These are phyloP conservation scores for Porphyridium purpureum DNA, from an alignment of 23 red algal species.

Conservation along the genomic window DNA sequence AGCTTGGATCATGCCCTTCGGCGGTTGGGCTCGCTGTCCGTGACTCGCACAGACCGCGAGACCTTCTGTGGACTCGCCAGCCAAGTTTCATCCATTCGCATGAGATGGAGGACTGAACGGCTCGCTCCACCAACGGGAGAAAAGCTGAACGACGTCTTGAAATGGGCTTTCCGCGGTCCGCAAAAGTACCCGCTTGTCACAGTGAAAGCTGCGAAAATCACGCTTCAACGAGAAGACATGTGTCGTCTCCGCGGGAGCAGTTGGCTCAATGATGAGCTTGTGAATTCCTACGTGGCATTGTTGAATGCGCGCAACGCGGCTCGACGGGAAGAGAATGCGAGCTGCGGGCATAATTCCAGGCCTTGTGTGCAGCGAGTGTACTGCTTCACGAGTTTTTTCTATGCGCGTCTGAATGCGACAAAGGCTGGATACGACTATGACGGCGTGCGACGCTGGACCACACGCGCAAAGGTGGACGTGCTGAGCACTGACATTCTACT, in stretches of 20 bases:
- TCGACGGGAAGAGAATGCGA: not conserved
- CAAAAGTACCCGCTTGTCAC: not conserved
- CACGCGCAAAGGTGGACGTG: conserved; percentile 11
- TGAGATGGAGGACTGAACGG: no score
- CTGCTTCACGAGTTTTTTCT: conserved; percentile 36
- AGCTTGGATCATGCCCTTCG: no score
- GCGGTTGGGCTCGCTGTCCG: no score
- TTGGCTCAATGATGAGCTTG: conserved; percentile 51
- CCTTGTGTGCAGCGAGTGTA: not conserved
- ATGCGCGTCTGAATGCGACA: conserved; percentile 12
- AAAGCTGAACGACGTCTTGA: no score
- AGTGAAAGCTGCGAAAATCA: conserved; percentile 7
- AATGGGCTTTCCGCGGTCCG: no score
- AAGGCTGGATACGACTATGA: conserved; percentile 21
- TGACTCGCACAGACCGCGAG: no score
- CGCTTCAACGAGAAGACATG: conserved; percentile 14
- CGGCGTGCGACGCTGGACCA: conserved; percentile 30
- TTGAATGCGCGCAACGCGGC: conserved; percentile 11
- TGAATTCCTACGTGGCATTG: conserved; percentile 31
- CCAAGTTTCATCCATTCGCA: no score
- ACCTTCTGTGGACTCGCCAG: no score
- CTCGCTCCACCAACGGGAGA: no score
- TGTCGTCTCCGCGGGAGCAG: conserved; percentile 27
- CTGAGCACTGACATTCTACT: conserved; percentile 13
- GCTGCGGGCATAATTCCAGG: not conserved